A percentile compares a stretch with the other conserved stretches of the same genome.
phyloP scores from a whole-genome alignment of 768 basidiomycete species.

The Boletus patriciae region DNA sequence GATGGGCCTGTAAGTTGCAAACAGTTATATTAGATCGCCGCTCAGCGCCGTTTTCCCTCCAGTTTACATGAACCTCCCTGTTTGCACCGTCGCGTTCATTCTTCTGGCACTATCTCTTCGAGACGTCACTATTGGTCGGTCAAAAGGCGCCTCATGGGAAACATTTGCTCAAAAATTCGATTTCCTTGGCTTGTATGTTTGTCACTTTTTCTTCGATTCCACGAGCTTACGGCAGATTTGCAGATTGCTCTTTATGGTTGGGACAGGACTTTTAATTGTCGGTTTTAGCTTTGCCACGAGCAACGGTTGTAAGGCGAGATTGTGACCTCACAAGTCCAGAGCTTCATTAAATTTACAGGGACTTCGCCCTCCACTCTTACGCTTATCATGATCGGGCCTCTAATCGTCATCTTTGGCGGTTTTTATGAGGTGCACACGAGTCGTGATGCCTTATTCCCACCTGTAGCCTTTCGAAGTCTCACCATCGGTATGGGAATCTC shows the following conservation, averaged over 20 bases:
- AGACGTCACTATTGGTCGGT: constrained; percentile 46
- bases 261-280: constrained; percentile 71
- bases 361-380: constrained; percentile 56
- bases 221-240: constrained; percentile 20
- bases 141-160: constrained; percentile 56
- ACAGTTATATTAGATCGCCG: constrained; percentile 10
- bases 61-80: constrained; percentile 85
- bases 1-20: constrained; percentile 76
- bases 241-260: constrained; percentile 72
- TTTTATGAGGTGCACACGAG: constrained; percentile 67
- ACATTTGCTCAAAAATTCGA: constrained; percentile 61
- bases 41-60: constrained; percentile 17
- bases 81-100: constrained; percentile 60
- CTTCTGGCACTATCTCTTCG: constrained; percentile 64
- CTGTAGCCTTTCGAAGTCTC: constrained; percentile 55
- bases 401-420: constrained; percentile 57
- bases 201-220: constrained; percentile 14
- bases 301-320: constrained; percentile 57
- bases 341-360: constrained; percentile 48
- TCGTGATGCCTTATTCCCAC: constrained; percentile 73
- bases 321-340: constrained; percentile 1
- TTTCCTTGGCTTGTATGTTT: constrained; percentile 72
- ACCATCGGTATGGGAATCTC: constrained; percentile 52
- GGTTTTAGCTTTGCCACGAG: constrained; percentile 77
- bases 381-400: constrained; percentile 55